A percentile compares a stretch with the other conserved stretches of the same genome.
These are phyloP conservation scores for Nemania sp. DNA, from an alignment of 2,329 filamentous ascomycete species.

Conservation along the genomic window DNA sequence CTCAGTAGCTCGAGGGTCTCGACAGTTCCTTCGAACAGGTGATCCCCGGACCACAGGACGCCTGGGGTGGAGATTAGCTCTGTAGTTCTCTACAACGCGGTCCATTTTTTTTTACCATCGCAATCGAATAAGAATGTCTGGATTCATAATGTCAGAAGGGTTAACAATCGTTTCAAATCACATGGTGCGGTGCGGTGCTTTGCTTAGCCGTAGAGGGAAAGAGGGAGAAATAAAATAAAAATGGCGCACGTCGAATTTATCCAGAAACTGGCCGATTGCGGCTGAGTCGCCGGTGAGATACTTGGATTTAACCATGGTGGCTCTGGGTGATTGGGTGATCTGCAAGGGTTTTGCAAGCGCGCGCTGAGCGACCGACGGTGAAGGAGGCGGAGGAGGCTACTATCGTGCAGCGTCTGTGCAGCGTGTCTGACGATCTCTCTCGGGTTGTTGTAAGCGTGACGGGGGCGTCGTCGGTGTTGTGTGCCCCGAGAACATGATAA, in stretches of 20 bases:
- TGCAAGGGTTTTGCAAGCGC: not conserved
- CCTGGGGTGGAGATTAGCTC: conserved; percentile 48
- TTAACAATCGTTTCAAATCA: conserved; percentile 21
- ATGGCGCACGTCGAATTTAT: conserved; percentile 83
- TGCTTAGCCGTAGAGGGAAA: conserved; percentile 33
- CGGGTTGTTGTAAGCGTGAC: no score
- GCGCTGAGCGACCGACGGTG: no score
- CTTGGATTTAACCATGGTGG: conserved; percentile 50
- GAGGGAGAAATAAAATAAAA: no score
- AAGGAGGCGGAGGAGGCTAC: not conserved
- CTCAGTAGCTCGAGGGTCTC: conserved; percentile 85
- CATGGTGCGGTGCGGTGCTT: not conserved
- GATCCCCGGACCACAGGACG: conserved; percentile 94
- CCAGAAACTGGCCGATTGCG: conserved; percentile 81
- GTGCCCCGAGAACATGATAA: no score
- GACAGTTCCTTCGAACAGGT: conserved; percentile 81
- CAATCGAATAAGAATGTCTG: conserved; percentile 95
- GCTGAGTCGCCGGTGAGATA: conserved; percentile 79
- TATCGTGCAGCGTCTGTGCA: no score
- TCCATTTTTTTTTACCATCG: conserved; percentile 69
- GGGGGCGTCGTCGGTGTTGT: no score
- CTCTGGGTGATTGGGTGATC: not conserved
- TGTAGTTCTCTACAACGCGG: not conserved
- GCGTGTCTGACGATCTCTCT: no score
- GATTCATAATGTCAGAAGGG: conserved; percentile 11